Conservation (phyloP, 1,284 basidiomycete species). For the Cutaneotrichosporon sp. region DNA sequence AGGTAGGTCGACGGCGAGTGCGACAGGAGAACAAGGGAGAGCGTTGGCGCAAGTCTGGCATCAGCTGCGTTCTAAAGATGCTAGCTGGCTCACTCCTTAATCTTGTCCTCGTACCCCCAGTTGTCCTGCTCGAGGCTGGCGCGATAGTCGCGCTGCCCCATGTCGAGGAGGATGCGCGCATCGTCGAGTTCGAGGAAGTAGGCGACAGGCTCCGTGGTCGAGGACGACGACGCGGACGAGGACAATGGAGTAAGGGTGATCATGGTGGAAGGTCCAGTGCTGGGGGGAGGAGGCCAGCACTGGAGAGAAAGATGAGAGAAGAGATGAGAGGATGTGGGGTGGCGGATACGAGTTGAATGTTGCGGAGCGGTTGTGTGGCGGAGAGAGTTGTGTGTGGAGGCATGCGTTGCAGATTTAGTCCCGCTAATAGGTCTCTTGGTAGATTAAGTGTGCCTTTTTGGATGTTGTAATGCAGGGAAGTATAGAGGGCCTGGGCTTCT, state of each 20-base stretch:
- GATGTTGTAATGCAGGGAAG: background rate
- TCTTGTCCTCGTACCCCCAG: constrained; percentile 53
- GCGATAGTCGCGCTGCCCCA: constrained; percentile 62
- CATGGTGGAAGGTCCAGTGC: constrained; percentile 57
- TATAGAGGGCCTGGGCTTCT: background rate
- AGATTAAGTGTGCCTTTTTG: too few relatives aligned
- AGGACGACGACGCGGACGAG: constrained; percentile 69
- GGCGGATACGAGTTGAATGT: background rate
- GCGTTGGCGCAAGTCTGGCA: constrained; percentile 72
- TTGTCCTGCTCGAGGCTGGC: constrained; percentile 31
- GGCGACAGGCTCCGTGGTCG: constrained; percentile 58
- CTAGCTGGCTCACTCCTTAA: constrained; percentile 55
- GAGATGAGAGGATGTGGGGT: background rate
- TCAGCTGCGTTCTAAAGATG: background rate
- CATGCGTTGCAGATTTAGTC: background rate
- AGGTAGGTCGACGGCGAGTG: constrained; percentile 88
- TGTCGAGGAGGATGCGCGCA: constrained; percentile 89
- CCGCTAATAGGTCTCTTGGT: too few relatives aligned
- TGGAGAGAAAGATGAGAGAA: background rate
- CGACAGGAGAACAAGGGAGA: constrained; percentile 63
- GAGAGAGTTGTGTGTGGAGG: background rate
- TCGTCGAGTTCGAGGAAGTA: constrained; percentile 95
- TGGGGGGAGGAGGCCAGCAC: background rate
- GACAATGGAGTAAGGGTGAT: constrained; percentile 90
- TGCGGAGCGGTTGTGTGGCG: background rate